Base-by-base conservation (phyloP, 768 basidiomycete species). In the Ephemerocybe angulata region DNA sequence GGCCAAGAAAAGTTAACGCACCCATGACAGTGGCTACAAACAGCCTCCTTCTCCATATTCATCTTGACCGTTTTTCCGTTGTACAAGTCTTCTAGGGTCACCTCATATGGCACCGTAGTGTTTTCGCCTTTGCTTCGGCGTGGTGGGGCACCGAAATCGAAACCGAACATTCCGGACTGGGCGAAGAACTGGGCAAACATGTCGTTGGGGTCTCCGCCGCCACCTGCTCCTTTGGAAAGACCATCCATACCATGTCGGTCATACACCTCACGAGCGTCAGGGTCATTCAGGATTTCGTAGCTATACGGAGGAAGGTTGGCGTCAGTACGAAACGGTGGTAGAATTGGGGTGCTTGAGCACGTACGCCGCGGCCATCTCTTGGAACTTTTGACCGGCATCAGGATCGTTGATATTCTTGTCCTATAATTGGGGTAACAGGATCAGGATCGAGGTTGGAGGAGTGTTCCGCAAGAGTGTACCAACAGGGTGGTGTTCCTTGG, bases 51-150 rank as follows among this genome's bases (percentile, higher is more conserved):
- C 71, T 96, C 93, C 77, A 97, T 83, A 62, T 84, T 90, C 76
- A 98, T 84, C 66, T 86, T 90, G 54, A 94, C 86, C 10, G 80
- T 81, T 70, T 94, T 95, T 28, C 95, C 96, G 54, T 88, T 90
- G 71, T 93, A 98, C 21, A 95, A 74, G 67, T 98, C 95, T 70
- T 97, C 95, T 28, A 98, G 77, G 4, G 90, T 87, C 51, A 96
- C 90, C 37, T 90, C 80, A 67, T 95, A 88, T 3, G 85, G 82
- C 59, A 93, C 84, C 43, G 86, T 75, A 21, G 86, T 82, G 66
- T 94, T 86, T 61, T 88, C 78, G 15, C 87, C 87, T 62, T 82
- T 85, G 13, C 74, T 74, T 59, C 81, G 72, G 59, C 77, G 72
- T 56, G 75, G 71, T 50, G 75, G 73, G 49, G 84, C 78, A 42